Base-by-base conservation (phyloP, 345 rosid species). In the Gynandropsis gynandra region DNA sequence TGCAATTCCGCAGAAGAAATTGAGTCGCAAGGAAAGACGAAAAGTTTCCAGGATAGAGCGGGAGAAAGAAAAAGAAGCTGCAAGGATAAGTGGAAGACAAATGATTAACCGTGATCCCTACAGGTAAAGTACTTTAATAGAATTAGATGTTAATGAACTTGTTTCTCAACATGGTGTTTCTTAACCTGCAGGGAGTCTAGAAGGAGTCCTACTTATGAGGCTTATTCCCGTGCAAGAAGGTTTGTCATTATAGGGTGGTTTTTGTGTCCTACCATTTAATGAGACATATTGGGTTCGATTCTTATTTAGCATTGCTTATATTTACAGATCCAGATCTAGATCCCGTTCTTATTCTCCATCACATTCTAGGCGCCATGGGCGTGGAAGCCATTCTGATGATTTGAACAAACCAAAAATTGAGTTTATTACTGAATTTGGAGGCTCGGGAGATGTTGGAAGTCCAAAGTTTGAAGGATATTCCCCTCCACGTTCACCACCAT, bases 11-110 rank as follows among this genome's bases (percentile, higher is more conserved):
- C 62, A 92, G 98, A 81, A 81, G 69, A 92, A 92, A 66, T 69
- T 92, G 32, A 92, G 98, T 74, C 94, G 98, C 11, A 92, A 92
- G 65, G 98, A 92, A 76, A 80, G 98, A 73, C 82, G 95, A 54
- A 92, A 92, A 72, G 95, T 83, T 60, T 92, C 97, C 53, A 93
- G 87, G 58, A 72, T 79, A 57, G 98, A 82, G 70, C 85, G 97
- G 75, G 96, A 92, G 67, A 81, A 74, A 72, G 96, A 92, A 63
- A 78, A 81, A 72, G 98, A 82, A 67, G 74, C 83, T 52, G 76
- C 88, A 16, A 58, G 94, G 50, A 47, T 66, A 62, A 65, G 77
- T 1, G 98, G 93, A 60, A 74, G 78, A 16, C 73, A 79, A 49
- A 78, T 76, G 57, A 76, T 81, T 42, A 89, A 76, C 62, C 79